Percentiles rank a stretch among this genome's conserved stretches.
These are phyloP conservation scores for Coemansia sp. DNA, from an alignment of 192 early-diverging fungal genomes.

Conservation along the genomic window DNA sequence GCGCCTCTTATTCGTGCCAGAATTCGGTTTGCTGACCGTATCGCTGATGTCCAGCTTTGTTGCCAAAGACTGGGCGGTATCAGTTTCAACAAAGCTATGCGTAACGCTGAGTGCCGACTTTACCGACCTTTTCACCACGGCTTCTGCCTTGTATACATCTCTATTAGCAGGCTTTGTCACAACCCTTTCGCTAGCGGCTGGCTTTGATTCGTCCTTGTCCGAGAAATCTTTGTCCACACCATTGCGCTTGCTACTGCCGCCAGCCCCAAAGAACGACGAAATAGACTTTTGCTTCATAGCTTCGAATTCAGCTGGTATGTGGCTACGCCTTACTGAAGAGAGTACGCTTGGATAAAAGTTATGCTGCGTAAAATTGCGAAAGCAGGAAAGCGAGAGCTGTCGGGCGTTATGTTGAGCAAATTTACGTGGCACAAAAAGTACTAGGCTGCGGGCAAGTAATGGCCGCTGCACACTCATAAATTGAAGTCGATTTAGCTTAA, in stretches of 20 bases:
- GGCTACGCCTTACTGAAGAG: background rate
- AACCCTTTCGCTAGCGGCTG: background rate
- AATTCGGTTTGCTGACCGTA: background rate
- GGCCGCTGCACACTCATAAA: slow-evolving; percentile 4
- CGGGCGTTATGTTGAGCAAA: background rate
- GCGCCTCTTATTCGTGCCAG: background rate
- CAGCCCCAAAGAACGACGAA: slow-evolving; percentile 35
- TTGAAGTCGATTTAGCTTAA: too few species aligned
- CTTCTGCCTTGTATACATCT: background rate
- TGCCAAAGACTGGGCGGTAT: background rate
- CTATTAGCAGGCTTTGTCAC: background rate
- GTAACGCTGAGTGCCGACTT: slow-evolving; percentile 1
- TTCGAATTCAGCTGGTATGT: background rate
- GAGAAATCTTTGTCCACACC: background rate
- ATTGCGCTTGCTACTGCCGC: slow-evolving; percentile 5
- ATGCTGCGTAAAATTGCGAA: background rate
- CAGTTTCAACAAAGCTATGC: background rate
- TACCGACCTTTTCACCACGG: background rate
- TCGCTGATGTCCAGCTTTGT: slow-evolving; percentile 5
- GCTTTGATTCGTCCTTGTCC: background rate
- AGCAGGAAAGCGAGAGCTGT: background rate
- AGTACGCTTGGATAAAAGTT: background rate
- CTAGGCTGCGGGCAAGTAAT: background rate
- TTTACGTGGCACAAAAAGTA: background rate
- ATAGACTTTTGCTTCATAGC: slow-evolving; percentile 36